Percentiles rank a stretch among this genome's conserved stretches.
phyloP scores from a whole-genome alignment of 176 grass and related monocot genomes.

The Juncus inflexus region DNA sequence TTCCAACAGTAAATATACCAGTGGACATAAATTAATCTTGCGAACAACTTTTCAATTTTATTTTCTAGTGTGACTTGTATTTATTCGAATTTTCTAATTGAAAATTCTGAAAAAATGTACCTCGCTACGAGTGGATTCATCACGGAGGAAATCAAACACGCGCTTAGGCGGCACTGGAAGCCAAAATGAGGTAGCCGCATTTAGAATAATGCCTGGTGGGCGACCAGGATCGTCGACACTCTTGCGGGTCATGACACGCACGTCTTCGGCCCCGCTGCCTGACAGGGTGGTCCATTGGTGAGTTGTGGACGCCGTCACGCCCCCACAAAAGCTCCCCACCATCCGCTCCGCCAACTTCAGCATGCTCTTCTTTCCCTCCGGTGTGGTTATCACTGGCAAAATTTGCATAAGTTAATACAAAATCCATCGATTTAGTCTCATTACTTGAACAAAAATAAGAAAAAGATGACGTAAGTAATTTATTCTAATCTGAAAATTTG shows the following conservation, averaged over 20 bases:
- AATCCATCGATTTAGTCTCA: not conserved
- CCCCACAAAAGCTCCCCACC: conserved; percentile 73
- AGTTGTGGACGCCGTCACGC: conserved; percentile 62
- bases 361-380: conserved; percentile 68
- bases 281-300: conserved; percentile 81
- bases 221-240: conserved; percentile 73
- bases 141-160: conserved; percentile 70
- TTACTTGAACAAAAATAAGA: conserved; percentile 13
- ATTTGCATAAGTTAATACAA: conserved; percentile 2
- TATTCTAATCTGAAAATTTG: not conserved
- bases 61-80: too few relatives aligned
- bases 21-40: not conserved
- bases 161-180: conserved; percentile 42
- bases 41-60: too few relatives aligned
- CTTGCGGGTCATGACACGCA: conserved; percentile 72
- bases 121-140: conserved; percentile 63
- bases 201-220: conserved; percentile 70
- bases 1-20: too few relatives aligned
- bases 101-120: conserved; percentile 1
- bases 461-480: not conserved
- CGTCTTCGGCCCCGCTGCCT: conserved; percentile 57
- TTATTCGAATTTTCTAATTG: too few relatives aligned
- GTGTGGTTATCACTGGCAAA: conserved; percentile 41
- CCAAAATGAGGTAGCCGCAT: conserved; percentile 86
- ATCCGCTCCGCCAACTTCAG: conserved; percentile 75